These are phyloP conservation scores for Naganishia friedmannii DNA, from an alignment of 768 basidiomycete genomes.

Conservation along the genomic window DNA sequence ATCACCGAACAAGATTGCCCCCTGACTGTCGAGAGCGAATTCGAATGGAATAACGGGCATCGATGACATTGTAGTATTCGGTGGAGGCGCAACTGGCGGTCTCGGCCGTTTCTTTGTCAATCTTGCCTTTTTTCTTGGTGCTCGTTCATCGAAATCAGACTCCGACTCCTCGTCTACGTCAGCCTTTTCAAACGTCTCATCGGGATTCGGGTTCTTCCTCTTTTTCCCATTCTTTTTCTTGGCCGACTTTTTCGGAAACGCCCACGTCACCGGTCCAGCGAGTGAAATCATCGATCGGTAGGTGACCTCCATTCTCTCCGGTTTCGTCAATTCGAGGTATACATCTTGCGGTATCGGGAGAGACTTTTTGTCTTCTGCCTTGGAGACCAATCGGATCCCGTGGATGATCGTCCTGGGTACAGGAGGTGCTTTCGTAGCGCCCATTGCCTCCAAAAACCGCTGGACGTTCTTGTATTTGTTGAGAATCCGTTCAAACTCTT, in stretches of 20 bases:
- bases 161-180: constrained; percentile 1
- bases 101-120: not conserved
- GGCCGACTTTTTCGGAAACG: constrained; percentile 12
- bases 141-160: not conserved
- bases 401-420: constrained; percentile 22
- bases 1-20: constrained; percentile 2
- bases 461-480: constrained; percentile 29
- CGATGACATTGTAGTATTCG: not conserved
- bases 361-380: constrained; percentile 26
- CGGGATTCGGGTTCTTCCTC: constrained; percentile 2
- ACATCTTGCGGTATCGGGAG: constrained; percentile 28
- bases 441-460: constrained; percentile 29
- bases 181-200: not conserved
- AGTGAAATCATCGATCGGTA: constrained; percentile 10
- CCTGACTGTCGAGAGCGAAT: constrained; percentile 7
- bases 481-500: constrained; percentile 16
- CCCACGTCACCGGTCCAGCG: constrained; percentile 16
- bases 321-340: constrained; percentile 21
- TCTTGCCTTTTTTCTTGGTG: not conserved
- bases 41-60: constrained; percentile 8
- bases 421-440: constrained; percentile 26
- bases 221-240: not conserved
- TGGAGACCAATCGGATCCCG: constrained; percentile 27
- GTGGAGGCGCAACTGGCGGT: not conserved
- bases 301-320: constrained; percentile 14